phyloP scores from a whole-genome alignment of 371 early-diverging fungal genomes.

The Rhizopus arrhizus region DNA sequence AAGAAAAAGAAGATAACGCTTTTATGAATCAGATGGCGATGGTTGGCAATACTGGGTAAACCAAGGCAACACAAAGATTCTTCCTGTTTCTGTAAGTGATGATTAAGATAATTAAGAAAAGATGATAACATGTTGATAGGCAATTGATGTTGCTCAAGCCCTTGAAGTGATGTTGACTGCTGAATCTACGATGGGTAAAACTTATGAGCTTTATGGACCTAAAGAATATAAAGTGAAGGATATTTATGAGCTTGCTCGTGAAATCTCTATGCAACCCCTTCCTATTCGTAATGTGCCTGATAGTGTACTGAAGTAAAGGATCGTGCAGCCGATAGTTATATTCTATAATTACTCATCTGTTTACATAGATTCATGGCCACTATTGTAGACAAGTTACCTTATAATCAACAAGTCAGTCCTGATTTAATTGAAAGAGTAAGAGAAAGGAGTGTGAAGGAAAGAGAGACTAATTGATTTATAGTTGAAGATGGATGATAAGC shows the following conservation, averaged over 20 bases:
- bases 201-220: slow-evolving; percentile 89
- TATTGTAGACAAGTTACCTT: slow-evolving; percentile 49
- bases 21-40: slow-evolving; percentile 27
- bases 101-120: neutral
- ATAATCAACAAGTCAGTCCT: slow-evolving; percentile 53
- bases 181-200: slow-evolving; percentile 78
- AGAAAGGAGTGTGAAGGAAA: neutral
- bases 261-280: slow-evolving; percentile 68
- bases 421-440: slow-evolving; percentile 57
- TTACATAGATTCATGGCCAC: slow-evolving; percentile 39
- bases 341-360: slow-evolving; percentile 5
- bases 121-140: slow-evolving; percentile 33
- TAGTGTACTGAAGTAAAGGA: slow-evolving; percentile 61
- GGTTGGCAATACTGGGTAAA: slow-evolving; percentile 75
- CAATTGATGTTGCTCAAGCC: slow-evolving; percentile 87
- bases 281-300: slow-evolving; percentile 72
- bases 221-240: slow-evolving; percentile 74
- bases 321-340: neutral
- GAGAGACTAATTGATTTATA: slow-evolving; percentile 16
- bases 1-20: slow-evolving; percentile 9
- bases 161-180: slow-evolving; percentile 75
- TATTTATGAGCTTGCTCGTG: slow-evolving; percentile 76
- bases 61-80: slow-evolving; percentile 72
- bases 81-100: slow-evolving; percentile 77
- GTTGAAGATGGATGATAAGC: slow-evolving; percentile 76